phyloP scores from a whole-genome alignment of 2,329 filamentous ascomycete genomes.

The Aspergillus sclerotialis region DNA sequence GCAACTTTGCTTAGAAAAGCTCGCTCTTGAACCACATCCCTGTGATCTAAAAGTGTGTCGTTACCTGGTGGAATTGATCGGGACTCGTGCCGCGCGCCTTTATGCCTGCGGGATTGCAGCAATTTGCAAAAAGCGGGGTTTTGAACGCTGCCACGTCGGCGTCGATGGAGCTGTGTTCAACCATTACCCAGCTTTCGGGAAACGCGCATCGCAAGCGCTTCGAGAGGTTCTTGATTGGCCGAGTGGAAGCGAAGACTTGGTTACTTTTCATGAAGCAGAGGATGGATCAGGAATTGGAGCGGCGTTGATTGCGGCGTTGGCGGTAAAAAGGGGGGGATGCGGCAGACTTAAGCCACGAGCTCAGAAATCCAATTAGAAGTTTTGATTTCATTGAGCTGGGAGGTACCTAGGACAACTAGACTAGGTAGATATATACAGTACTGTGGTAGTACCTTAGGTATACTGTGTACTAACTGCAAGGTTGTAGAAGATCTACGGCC shows the following conservation, averaged over 20 bases:
- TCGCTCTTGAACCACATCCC: conserved; percentile 62
- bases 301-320: conserved; percentile 70
- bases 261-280: conserved; percentile 77
- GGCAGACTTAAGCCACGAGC: neutral
- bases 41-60: conserved; percentile 82
- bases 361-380: no score
- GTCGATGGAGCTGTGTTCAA: conserved; percentile 96
- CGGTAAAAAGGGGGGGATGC: conserved; percentile 14
- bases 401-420: no score
- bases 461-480: no score
- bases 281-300: conserved; percentile 88
- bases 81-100: conserved; percentile 82
- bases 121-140: conserved; percentile 89
- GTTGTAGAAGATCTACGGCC: no score
- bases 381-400: no score
- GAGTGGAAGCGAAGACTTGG: conserved; percentile 66
- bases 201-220: conserved; percentile 73
- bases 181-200: conserved; percentile 97
- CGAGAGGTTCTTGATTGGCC: conserved; percentile 91
- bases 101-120: conserved; percentile 94
- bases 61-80: conserved; percentile 84
- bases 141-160: conserved; percentile 77
- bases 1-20: conserved; percentile 67
- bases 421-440: no score
- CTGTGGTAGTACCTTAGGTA: no score